Evolutionary conservation across 129 eudicot genomes (phyloP), one percentile per base, ranked within the genome.

Genomic region (Flaveria bidentis): DNA sequence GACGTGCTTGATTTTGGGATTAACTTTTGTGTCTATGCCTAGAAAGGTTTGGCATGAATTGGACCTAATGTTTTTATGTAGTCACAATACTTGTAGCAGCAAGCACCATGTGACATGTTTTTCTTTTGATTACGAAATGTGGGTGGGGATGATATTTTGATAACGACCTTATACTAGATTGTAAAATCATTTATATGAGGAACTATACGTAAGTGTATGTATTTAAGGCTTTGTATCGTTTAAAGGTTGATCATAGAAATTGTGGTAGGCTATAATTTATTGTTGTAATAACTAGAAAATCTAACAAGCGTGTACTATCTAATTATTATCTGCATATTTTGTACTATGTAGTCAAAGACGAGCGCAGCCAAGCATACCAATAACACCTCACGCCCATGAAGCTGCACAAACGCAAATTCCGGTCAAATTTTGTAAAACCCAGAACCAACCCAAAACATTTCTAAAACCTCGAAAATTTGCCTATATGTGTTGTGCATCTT

Each of bases 41-140:
- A 56, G 26, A 56, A 56, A 17, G 62, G 28, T 20, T 56, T 6
- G 62, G 28, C 13, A 6, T 6, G 41, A 23, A 60, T 28, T 14
- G 44, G 22, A 36, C 68, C 20, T 49, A 62, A 28, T 14, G 6
- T 61, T 12, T n/a, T 26, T 16, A 61, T 26, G 67, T 14, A 25
- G 16, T 58, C 62, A 7, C 61, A 55, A 18, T 13, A 18, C 3
- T 26, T 61, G 66, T 60, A 60, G 66, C n/a, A 60, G 11, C 39
- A 60, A 36, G 28, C 26, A 62, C 22, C 68, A 62, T 61, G 61
- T 61, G 62, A 62, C 49, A 25, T 9, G 13, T 28, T 75, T 44
- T 61, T 67, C 56, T 76, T 55, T 51, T 66, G 74, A 76, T 76
- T 68, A 33, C 16, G 67, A 76, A 33, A 55, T 67, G 56, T 15